Conservation (phyloP, 1,139 yeast genomes). For the Candida smagusa region DNA sequence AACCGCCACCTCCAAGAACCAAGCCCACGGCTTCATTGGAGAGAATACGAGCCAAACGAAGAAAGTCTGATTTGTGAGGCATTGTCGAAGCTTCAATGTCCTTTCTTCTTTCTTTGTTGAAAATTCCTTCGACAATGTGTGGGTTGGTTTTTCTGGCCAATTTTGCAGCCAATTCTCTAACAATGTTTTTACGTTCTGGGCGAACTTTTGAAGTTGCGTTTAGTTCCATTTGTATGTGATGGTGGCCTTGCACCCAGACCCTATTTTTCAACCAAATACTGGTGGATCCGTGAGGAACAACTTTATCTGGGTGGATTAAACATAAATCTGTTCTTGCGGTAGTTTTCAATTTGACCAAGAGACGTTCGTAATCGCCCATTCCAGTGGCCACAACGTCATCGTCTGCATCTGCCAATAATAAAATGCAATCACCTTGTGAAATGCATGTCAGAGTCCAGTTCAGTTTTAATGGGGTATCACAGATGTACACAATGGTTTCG, state of each 20-base stretch:
- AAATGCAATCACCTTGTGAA: conserved; percentile 89
- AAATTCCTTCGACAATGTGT: conserved; percentile 22
- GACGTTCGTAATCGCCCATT: conserved; percentile 81
- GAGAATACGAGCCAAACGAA: conserved; percentile 81
- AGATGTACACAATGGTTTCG: conserved; percentile 82
- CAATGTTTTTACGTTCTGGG: conserved; percentile 20
- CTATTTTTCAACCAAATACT: conserved; percentile 80
- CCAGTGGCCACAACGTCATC: conserved; percentile 61
- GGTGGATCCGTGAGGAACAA: conserved; percentile 82
- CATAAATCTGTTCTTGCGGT: conserved; percentile 89
- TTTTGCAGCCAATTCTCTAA: conserved; percentile 38
- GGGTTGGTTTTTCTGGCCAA: conserved; percentile 35
- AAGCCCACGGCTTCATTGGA: conserved; percentile 94
- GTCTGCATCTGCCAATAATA: conserved; percentile 66
- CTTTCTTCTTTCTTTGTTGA: conserved; percentile 16
- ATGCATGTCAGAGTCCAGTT: conserved; percentile 93
- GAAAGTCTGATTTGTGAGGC: conserved; percentile 80
- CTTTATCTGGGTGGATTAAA: conserved; percentile 76
- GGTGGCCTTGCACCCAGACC: conserved; percentile 90
- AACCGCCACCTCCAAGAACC: conserved; percentile 97
- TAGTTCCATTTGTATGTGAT: conserved; percentile 71
- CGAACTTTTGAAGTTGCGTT: conserved; percentile 15
- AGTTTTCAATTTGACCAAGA: conserved; percentile 71
- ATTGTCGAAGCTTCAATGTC: conserved; percentile 39
- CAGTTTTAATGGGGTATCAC: conserved; percentile 80